These are phyloP conservation scores for Suhomyces bribrorum DNA, from an alignment of 1,139 yeast genomes.

Conservation along the genomic window DNA sequence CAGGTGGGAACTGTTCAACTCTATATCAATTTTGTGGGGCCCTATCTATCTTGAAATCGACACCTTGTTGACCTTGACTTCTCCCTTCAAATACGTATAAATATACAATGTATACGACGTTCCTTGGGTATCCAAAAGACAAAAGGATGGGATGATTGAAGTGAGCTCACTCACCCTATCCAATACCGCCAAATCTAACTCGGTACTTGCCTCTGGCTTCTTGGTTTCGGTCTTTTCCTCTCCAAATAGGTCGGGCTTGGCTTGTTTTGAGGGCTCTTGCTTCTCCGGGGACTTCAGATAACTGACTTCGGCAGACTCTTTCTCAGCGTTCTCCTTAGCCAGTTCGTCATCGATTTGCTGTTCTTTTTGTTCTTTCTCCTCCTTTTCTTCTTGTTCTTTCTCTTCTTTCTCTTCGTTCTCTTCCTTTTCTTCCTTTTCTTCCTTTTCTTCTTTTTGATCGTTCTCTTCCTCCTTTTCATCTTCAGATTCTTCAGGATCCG, in stretches of 20 bases:
- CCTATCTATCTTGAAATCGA: slow-evolving; percentile 27
- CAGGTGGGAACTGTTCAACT: not conserved
- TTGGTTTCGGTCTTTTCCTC: slow-evolving; percentile 15
- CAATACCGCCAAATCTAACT: slow-evolving; percentile 18
- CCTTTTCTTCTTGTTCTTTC: slow-evolving; percentile 23
- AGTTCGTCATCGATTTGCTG: slow-evolving; percentile 20
- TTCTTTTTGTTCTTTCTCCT: slow-evolving; percentile 20
- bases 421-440: slow-evolving; percentile 16
- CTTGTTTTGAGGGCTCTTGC: slow-evolving; percentile 9
- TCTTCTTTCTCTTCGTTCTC: slow-evolving; percentile 12
- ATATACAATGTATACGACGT: slow-evolving; percentile 78
- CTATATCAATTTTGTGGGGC: not conserved
- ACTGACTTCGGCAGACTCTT: no score
- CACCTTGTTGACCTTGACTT: slow-evolving; percentile 90
- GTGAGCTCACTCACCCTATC: slow-evolving; percentile 19
- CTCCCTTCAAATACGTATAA: slow-evolving; percentile 77
- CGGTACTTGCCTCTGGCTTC: slow-evolving; percentile 12
- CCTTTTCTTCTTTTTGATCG: slow-evolving; percentile 23
- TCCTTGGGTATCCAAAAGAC: slow-evolving; percentile 81
- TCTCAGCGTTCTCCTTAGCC: slow-evolving; percentile 12
- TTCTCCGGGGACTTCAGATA: no score
- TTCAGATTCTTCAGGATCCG: slow-evolving; percentile 49
- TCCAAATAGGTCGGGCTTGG: slow-evolving; percentile 7
- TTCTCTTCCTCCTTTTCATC: slow-evolving; percentile 37
- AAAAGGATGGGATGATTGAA: slow-evolving; percentile 75